A percentile compares a stretch with the other conserved stretches of the same genome.
These are phyloP conservation scores for Phialocephala sp. DNA, from an alignment of 2,329 filamentous ascomycete genomes.

Conservation along the genomic window DNA sequence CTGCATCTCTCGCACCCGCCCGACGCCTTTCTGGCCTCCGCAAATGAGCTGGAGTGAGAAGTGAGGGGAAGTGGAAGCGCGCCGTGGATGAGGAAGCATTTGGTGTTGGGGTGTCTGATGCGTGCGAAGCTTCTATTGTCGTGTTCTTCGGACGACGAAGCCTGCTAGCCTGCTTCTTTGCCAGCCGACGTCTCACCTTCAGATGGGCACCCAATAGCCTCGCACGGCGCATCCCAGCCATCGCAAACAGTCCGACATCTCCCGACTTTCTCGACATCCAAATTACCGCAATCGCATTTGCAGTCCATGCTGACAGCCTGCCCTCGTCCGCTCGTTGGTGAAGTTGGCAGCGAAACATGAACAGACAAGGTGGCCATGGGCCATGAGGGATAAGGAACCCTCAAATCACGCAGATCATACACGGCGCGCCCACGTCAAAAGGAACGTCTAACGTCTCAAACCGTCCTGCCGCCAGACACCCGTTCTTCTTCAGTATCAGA, in stretches of 20 bases:
- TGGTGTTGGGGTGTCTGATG: background rate
- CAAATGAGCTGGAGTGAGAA: background rate
- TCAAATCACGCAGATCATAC: constrained; percentile 20
- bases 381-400: constrained; percentile 14
- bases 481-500: background rate
- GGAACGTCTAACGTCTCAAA: constrained; percentile 19
- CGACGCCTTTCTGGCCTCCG: background rate
- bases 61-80: background rate
- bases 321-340: background rate
- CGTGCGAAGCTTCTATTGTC: background rate
- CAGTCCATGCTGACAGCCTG: background rate
- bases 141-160: background rate
- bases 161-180: background rate
- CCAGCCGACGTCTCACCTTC: constrained; percentile 1
- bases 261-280: constrained; percentile 6
- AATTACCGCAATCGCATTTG: constrained; percentile 18
- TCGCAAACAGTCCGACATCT: constrained; percentile 1
- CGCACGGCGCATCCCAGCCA: background rate
- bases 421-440: constrained; percentile 16
- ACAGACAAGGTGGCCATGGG: background rate
- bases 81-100: background rate
- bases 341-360: constrained; percentile 5
- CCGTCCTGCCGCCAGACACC: background rate
- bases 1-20: background rate
- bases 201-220: background rate